phyloP scores from a whole-genome alignment of 1,139 yeast genomes.

The Hanseniaspora sp. region DNA sequence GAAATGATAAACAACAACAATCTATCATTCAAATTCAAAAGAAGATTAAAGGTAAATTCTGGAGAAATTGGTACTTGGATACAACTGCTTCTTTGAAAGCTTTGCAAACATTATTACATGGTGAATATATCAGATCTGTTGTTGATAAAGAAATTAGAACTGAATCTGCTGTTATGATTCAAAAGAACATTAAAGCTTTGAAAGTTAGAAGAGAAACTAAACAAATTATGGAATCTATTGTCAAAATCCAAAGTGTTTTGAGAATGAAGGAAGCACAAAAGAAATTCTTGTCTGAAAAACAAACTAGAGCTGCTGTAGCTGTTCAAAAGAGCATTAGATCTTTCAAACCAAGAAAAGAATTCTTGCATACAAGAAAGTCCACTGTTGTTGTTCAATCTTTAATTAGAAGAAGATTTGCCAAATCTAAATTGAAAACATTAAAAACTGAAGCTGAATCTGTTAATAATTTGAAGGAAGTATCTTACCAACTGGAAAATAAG shows the following conservation, averaged over 20 bases:
- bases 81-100: constrained; percentile 44
- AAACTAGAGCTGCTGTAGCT: constrained; percentile 51
- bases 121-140: constrained; percentile 47
- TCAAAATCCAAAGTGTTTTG: constrained; percentile 53
- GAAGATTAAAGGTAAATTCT: constrained; percentile 57
- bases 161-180: constrained; percentile 60
- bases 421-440: constrained; percentile 48
- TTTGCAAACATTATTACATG: constrained; percentile 56
- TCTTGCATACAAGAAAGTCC: constrained; percentile 32
- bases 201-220: constrained; percentile 40
- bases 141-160: constrained; percentile 49
- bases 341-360: constrained; percentile 26
- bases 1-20: constrained; percentile 62
- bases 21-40: constrained; percentile 83
- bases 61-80: constrained; percentile 50
- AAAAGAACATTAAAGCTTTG: constrained; percentile 61
- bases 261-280: constrained; percentile 57
- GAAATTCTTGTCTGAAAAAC: constrained; percentile 38
- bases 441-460: constrained; percentile 84
- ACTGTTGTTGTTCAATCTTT: constrained; percentile 67
- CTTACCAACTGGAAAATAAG: constrained; percentile 86
- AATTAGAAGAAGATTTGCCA: constrained; percentile 67
- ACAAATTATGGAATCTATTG: constrained; percentile 40
- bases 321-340: constrained; percentile 45
- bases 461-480: constrained; percentile 78